Evolutionary conservation across 495 filamentous ascomycete genomes (phyloP).

Genomic region (Podospora comata): DNA sequence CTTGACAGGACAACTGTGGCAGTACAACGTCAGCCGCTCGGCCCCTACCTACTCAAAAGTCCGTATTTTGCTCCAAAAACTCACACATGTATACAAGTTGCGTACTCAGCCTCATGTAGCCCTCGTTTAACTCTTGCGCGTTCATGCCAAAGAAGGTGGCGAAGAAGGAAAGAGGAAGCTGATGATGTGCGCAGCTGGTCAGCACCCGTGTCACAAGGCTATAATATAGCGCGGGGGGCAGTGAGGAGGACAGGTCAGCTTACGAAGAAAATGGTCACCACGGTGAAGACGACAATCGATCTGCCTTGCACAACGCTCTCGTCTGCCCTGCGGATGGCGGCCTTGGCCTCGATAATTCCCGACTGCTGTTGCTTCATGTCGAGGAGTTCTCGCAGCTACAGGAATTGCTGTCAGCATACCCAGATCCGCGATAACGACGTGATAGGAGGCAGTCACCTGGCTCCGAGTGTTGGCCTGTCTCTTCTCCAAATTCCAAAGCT

Average conservation of each 20-base stretch:
- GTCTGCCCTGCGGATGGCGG: constrained; percentile 55
- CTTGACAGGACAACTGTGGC: constrained; percentile 23
- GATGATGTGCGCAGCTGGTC: not conserved
- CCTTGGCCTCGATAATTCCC: constrained; percentile 58
- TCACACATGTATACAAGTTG: constrained; percentile 40
- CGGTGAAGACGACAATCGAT: constrained; percentile 64
- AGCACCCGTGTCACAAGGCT: not conserved
- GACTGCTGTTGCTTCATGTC: constrained; percentile 65
- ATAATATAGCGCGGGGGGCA: not conserved
- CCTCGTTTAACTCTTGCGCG: constrained; percentile 30
- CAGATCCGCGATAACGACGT: too few relatives aligned
- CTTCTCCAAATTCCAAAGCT: constrained; percentile 23
- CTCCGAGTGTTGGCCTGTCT: constrained; percentile 21
- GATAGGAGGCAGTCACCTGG: constrained; percentile 1
- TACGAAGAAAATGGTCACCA: constrained; percentile 60
- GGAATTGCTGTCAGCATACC: too few relatives aligned
- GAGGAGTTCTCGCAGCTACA: constrained; percentile 47
- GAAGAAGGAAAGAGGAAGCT: constrained; percentile 43
- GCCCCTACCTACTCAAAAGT: not conserved
- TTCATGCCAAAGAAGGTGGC: constrained; percentile 46
- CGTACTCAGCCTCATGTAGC: constrained; percentile 21
- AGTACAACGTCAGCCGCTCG: not conserved
- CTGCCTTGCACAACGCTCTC: constrained; percentile 56
- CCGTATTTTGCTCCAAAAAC: not conserved
- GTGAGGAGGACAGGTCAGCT: constrained; percentile 12